These are phyloP conservation scores for Candolleomyces efflorescens DNA, from an alignment of 768 basidiomycete species.

Conservation along the genomic window DNA sequence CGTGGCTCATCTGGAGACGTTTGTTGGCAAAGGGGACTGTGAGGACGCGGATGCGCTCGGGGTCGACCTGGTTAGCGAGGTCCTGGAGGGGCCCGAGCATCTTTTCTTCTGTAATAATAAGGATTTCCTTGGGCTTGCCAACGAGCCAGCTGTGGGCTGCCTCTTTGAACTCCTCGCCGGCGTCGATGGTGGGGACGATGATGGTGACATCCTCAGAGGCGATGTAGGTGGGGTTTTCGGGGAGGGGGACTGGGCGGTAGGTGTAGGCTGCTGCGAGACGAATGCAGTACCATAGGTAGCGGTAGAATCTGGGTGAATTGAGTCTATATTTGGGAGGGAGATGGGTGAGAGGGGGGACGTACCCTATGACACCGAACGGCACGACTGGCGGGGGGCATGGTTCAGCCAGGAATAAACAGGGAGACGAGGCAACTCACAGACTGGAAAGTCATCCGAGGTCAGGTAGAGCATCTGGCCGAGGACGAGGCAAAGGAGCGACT, in stretches of 20 bases:
- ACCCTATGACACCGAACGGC: constrained; percentile 89
- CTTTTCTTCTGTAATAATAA: constrained; percentile 76
- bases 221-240: constrained; percentile 86
- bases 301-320: constrained; percentile 65
- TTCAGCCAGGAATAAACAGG: too few species aligned
- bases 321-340: background rate
- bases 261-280: constrained; percentile 73
- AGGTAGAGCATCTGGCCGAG: constrained; percentile 70
- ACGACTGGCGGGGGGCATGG: constrained; percentile 55
- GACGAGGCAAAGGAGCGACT: constrained; percentile 32
- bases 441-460: constrained; percentile 85
- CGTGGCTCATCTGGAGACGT: constrained; percentile 90
- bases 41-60: constrained; percentile 76
- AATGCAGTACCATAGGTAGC: constrained; percentile 90
- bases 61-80: constrained; percentile 84
- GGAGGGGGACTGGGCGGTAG: constrained; percentile 86
- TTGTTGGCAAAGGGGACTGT: constrained; percentile 94
- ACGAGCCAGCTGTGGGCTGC: constrained; percentile 90
- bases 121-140: constrained; percentile 80
- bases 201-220: constrained; percentile 94
- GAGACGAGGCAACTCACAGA: constrained; percentile 57
- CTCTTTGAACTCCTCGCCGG: constrained; percentile 93
- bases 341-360: constrained; percentile 16
- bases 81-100: constrained; percentile 88
- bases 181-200: constrained; percentile 94